phyloP scores from a whole-genome alignment of 169 alveolate species.

The Cyclospora cayetanensis region DNA sequence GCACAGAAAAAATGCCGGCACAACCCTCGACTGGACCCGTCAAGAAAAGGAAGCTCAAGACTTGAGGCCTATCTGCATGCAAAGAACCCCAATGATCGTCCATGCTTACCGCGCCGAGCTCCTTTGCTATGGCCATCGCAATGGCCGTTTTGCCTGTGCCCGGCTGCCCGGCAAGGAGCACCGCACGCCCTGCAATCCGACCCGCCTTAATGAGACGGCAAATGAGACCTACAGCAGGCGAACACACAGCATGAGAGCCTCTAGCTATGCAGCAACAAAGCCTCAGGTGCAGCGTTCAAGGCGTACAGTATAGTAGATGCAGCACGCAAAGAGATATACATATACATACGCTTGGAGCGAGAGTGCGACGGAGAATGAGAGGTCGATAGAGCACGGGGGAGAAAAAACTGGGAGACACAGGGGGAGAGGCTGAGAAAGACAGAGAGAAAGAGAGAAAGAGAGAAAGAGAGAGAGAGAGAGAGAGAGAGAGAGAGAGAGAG shows the following conservation, averaged over 20 bases:
- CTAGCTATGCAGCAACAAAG: background rate
- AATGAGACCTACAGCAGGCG: slow-evolving; percentile 91
- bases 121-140: slow-evolving; percentile 99
- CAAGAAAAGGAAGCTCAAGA: background rate
- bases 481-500: background rate
- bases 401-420: background rate
- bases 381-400: background rate
- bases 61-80: too few species aligned
- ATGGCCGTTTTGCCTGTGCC: slow-evolving; percentile 99
- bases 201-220: slow-evolving; percentile 97
- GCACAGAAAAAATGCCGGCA: background rate
- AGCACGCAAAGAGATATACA: background rate
- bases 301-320: background rate
- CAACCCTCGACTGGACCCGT: background rate
- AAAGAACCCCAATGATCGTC: too few species aligned
- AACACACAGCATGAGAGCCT: background rate
- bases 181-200: slow-evolving; percentile 98
- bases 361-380: background rate
- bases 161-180: slow-evolving; percentile 99
- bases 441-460: too few species aligned
- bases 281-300: too few species aligned
- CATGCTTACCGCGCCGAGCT: slow-evolving; percentile 90
- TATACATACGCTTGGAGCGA: background rate
- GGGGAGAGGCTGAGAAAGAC: background rate
- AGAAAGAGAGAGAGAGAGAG: background rate